Conservation (phyloP, 108 stramenopile species). For the Nannochloropsis salina region DNA sequence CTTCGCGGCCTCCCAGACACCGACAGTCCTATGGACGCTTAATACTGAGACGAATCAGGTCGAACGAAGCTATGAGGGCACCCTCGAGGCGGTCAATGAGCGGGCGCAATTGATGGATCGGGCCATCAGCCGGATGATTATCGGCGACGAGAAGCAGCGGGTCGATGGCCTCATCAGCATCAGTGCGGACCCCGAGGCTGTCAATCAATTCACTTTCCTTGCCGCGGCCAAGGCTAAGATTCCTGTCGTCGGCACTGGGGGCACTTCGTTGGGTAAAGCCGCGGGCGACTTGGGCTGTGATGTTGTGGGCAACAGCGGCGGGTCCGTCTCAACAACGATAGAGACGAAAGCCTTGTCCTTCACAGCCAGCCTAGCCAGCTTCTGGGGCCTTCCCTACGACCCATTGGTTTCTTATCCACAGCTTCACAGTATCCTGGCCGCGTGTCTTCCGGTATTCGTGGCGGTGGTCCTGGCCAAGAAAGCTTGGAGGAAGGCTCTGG, state of each 20-base stretch:
- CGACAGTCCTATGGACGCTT: neutral
- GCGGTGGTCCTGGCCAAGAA: neutral
- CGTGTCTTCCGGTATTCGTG: neutral
- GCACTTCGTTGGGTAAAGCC: conserved; percentile 10
- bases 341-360: neutral
- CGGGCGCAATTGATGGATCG: neutral
- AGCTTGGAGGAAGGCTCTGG: neutral
- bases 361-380: neutral
- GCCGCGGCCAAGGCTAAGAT: neutral
- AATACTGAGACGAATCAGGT: neutral
- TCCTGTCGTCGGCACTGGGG: neutral
- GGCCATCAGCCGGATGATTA: neutral
- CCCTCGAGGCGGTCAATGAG: neutral
- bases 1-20: conserved; percentile 3
- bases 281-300: conserved; percentile 6
- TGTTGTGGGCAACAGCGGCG: neutral
- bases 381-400: neutral
- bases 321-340: neutral
- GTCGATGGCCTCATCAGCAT: conserved; percentile 17
- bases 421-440: neutral
- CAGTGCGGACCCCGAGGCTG: neutral
- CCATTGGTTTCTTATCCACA: neutral
- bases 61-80: neutral
- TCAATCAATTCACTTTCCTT: conserved; percentile 13
- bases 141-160: conserved; percentile 19